Percentiles rank a stretch among this genome's conserved stretches.
Conservation (phyloP, 1,284 basidiomycete genomes). For the Moesziomyces aphidis region DNA sequence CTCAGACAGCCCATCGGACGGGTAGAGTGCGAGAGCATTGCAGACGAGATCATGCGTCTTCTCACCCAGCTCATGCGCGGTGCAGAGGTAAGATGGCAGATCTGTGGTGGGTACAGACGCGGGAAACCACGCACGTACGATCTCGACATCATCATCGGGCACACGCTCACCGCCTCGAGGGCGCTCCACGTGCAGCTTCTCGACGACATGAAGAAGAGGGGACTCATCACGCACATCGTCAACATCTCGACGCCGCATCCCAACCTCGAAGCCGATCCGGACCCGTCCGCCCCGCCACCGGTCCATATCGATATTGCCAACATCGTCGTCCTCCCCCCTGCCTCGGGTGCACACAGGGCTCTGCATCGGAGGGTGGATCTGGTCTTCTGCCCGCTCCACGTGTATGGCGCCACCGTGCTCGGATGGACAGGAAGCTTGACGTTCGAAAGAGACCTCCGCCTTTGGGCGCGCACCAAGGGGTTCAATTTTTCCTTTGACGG, state of each 20-base stretch:
- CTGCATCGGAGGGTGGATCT: conserved; percentile 38
- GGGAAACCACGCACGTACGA: conserved; percentile 53
- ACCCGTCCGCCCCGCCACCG: not conserved
- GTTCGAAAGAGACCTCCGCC: conserved; percentile 57
- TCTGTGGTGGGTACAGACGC: conserved; percentile 55
- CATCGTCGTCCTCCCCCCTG: conserved; percentile 49
- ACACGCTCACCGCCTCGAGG: conserved; percentile 9
- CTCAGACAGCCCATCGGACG: conserved; percentile 42
- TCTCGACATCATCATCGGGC: conserved; percentile 56
- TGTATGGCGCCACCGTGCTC: conserved; percentile 55
- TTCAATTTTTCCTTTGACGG: conserved; percentile 55
- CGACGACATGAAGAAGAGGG: conserved; percentile 38
- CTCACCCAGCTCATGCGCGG: conserved; percentile 18
- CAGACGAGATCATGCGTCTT: conserved; percentile 31
- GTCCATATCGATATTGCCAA: conserved; percentile 54
- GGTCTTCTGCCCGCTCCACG: conserved; percentile 36
- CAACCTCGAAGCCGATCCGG: conserved; percentile 2
- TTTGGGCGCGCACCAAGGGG: conserved; percentile 43
- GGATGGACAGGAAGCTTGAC: conserved; percentile 55
- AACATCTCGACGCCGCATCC: conserved; percentile 43
- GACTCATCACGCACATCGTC: conserved; percentile 47
- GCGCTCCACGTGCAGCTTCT: conserved; percentile 38
- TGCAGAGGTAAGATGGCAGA: conserved; percentile 28
- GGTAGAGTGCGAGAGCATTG: conserved; percentile 45
- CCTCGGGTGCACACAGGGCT: not conserved